Percentiles rank a stretch among this genome's conserved stretches.
Conservation (phyloP, 1,284 basidiomycete genomes). For the Microbotryomycetes sp. region DNA sequence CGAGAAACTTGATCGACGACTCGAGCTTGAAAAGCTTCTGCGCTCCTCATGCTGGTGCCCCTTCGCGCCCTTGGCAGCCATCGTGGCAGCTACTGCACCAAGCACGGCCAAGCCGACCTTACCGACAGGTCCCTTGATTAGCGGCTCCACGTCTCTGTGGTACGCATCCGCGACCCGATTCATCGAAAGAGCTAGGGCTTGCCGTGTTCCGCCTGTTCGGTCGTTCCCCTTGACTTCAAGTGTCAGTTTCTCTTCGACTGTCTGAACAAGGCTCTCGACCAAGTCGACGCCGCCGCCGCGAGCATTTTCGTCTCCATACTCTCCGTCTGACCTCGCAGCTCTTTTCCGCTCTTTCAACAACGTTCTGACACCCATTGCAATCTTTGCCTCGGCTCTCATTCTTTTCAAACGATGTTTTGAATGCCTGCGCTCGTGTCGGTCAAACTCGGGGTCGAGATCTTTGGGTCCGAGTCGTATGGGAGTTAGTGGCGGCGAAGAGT, state of each 20-base stretch:
- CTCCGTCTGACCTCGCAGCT: background rate
- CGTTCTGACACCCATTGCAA: constrained; percentile 8
- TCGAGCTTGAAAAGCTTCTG: too few species aligned
- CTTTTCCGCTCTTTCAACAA: background rate
- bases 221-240: too few species aligned
- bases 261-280: too few species aligned
- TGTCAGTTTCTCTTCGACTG: too few species aligned
- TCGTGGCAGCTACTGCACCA: background rate
- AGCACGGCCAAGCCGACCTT: background rate
- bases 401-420: background rate
- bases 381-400: constrained; percentile 4
- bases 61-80: too few species aligned
- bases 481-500: background rate
- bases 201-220: too few species aligned
- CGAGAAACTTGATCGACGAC: too few species aligned
- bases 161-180: too few species aligned
- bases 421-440: background rate
- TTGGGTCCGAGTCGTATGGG: background rate
- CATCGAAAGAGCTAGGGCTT: too few species aligned
- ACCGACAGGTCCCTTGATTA: background rate
- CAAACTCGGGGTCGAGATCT: background rate
- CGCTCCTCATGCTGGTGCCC: too few species aligned
- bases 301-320: background rate
- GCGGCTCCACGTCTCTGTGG: too few species aligned
- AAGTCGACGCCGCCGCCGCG: background rate